These are phyloP conservation scores for Alternaria alternata DNA, from an alignment of 2,329 filamentous ascomycete species.

Conservation along the genomic window DNA sequence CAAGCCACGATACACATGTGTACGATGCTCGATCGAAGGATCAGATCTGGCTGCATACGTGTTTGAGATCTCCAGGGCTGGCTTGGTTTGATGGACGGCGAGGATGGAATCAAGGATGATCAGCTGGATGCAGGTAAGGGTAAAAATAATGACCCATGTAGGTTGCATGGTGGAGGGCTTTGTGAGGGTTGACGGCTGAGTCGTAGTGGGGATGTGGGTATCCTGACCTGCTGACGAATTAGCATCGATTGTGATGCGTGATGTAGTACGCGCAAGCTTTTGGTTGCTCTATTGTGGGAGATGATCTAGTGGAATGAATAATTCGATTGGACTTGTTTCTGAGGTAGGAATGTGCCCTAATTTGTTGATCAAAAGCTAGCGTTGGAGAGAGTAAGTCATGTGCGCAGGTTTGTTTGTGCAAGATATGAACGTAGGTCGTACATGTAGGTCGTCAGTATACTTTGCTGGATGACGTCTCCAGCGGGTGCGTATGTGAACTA, in stretches of 20 bases:
- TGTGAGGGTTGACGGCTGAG: background rate
- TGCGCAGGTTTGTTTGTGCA: background rate
- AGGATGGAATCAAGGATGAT: background rate
- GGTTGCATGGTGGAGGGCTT: background rate
- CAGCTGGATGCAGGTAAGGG: background rate
- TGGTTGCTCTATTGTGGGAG: background rate
- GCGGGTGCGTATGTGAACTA: background rate
- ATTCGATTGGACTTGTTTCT: background rate
- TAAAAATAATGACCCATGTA: background rate
- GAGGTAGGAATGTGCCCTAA: background rate
- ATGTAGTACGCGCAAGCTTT: background rate
- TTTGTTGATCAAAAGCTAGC: too few relatives aligned
- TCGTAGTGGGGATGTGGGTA: background rate
- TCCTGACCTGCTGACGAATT: background rate
- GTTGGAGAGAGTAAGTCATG: accelerated
- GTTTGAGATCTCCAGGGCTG: background rate
- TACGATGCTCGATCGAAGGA: background rate
- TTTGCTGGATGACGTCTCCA: background rate
- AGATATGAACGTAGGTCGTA: background rate
- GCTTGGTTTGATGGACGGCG: background rate
- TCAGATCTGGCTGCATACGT: background rate
- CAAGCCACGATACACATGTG: background rate
- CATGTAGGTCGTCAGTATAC: background rate
- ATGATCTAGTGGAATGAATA: background rate
- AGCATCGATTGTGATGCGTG: too few relatives aligned